Evolutionary conservation across 495 filamentous ascomycete genomes (phyloP).

Genomic region (Aspergillus biplanus): DNA sequence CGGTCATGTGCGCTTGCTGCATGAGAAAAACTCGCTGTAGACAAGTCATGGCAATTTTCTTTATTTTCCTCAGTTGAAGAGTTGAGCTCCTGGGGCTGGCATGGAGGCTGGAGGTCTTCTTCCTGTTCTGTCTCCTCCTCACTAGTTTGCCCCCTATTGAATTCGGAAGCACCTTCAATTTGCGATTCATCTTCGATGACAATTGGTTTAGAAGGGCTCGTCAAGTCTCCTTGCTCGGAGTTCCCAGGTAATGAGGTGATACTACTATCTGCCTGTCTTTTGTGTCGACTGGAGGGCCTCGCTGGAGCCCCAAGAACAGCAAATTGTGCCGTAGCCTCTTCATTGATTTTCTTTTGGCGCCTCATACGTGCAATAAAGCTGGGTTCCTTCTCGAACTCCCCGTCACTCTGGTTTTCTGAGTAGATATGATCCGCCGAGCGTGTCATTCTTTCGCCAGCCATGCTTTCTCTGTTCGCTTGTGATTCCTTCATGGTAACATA

Average conservation of each 20-base stretch:
- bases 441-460: slow-evolving; percentile 42
- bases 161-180: not conserved
- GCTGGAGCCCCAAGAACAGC: slow-evolving; percentile 43
- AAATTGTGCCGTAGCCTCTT: slow-evolving; percentile 45
- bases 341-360: slow-evolving; percentile 41
- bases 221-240: slow-evolving; percentile 11
- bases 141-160: slow-evolving; percentile 34
- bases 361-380: slow-evolving; percentile 44
- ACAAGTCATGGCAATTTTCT: slow-evolving; percentile 46
- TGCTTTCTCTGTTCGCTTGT: slow-evolving; percentile 42
- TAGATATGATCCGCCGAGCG: slow-evolving; percentile 43
- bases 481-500: slow-evolving; percentile 59
- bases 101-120: slow-evolving; percentile 38
- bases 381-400: slow-evolving; percentile 51
- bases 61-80: slow-evolving; percentile 53
- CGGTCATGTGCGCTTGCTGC: slow-evolving; percentile 41
- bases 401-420: slow-evolving; percentile 47
- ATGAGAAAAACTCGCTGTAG: slow-evolving; percentile 32
- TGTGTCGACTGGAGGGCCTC: slow-evolving; percentile 23
- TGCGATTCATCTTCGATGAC: slow-evolving; percentile 23
- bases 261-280: slow-evolving; percentile 10
- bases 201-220: slow-evolving; percentile 8
- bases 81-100: slow-evolving; percentile 33
- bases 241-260: slow-evolving; percentile 8
- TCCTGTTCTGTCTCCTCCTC: slow-evolving; percentile 60